Evolutionary conservation across 192 early-diverging fungal species (phyloP).

Genomic region (Pilaira anomala): DNA sequence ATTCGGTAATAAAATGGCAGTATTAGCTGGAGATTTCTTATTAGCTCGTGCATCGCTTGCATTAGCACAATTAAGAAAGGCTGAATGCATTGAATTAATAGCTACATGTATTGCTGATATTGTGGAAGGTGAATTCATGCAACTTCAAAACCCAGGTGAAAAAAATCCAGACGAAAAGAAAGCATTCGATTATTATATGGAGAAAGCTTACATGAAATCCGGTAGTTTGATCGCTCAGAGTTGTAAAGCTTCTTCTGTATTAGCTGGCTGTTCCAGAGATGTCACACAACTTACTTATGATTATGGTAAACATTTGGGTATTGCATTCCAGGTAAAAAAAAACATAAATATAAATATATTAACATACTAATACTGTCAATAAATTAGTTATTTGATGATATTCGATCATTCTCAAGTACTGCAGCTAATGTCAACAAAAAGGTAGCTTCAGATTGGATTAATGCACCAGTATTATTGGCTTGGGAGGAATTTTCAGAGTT

Average conservation of each 20-base stretch:
- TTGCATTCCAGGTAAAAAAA: constrained; percentile 83
- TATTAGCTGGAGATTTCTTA: constrained; percentile 91
- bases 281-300: constrained; percentile 75
- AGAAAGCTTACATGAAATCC: constrained; percentile 96
- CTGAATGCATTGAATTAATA: constrained; percentile 91
- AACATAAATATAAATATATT: neutral
- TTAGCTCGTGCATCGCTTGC: constrained; percentile 90
- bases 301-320: constrained; percentile 84
- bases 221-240: constrained; percentile 92
- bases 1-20: constrained; percentile 97
- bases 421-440: constrained; percentile 83
- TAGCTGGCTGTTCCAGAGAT: constrained; percentile 72
- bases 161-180: constrained; percentile 37
- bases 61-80: constrained; percentile 79
- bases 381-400: constrained; percentile 77
- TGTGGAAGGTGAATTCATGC: constrained; percentile 98
- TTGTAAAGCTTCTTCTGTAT: constrained; percentile 80
- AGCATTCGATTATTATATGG: constrained; percentile 88
- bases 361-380: neutral
- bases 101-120: constrained; percentile 89
- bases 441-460: constrained; percentile 85
- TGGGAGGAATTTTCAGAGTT: constrained; percentile 86
- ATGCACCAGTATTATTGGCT: constrained; percentile 92
- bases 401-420: constrained; percentile 84
- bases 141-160: constrained; percentile 70